Base-by-base conservation (phyloP, 2,329 filamentous ascomycete species). In the Chrysoporthe austroafricana region DNA sequence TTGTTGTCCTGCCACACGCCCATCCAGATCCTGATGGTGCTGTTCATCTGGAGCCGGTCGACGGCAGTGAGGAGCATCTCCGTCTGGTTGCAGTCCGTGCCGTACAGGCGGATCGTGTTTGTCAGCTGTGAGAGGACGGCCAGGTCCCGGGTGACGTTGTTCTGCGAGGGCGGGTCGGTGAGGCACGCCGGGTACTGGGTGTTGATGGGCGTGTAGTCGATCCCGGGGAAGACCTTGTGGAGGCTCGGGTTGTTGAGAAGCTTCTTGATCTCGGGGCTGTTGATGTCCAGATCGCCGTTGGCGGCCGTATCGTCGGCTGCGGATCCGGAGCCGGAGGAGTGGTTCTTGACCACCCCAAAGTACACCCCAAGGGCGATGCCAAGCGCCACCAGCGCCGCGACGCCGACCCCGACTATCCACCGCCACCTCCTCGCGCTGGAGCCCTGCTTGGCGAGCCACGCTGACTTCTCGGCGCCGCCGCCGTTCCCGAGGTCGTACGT, bases 41-140 rank as follows among this genome's bases (percentile, higher is more conserved):
- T 84, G 65, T 91, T 85, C 73, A 97, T 81, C 63, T 90, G 84
- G 14, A 98, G 84, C 62, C 85, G 85, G 67, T 92, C 84, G 73
- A 98, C 90, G 26, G 94, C 90, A 73, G 96, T 90, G 9, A 98
- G 82, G 0, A 96, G 88, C 91, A 98, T 96, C 78, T 97, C 88
- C 0, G 95, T 98, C 79, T 98, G 95, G 79, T 97, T 97, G 85
- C 95, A 98, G 80, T 98, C 95, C 14, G 93, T 98, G 62, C 95
- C 95, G 77, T 98, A 98, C 0, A 97, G 84, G 8, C 95, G 90
- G 60, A 98, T 87, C 3, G 89, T 90, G 76, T 97, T 94, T 69
- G 94, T 97, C 56, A 98, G 84, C 77, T 97, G 94, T 14, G 92
- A 94, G 63, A 98, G 88, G 11, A 97, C 90, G 1, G 96, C 95